Evolutionary conservation across 495 filamentous ascomycete species (phyloP), one percentile per base, ranked within the genome.

Genomic region (Niebla homalea): DNA sequence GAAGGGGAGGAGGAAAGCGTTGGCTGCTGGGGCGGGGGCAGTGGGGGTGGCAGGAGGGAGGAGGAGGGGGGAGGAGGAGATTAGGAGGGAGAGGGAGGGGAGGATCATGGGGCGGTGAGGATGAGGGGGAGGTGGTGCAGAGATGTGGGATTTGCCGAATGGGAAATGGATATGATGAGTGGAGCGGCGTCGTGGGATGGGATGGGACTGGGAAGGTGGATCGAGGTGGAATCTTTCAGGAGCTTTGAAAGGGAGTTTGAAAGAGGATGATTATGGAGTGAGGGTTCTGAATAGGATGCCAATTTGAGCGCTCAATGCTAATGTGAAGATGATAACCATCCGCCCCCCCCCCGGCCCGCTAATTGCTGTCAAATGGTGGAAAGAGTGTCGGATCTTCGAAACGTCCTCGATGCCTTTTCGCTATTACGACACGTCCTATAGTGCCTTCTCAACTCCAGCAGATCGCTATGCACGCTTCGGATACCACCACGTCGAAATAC

Each of bases 1-100:
- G 6, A 78, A 68, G 52, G 75, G 79, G 62, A 76, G 79, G 52
- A 51, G 78, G 56, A 78, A 74, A 49, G 75, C 76, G 8, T 59
- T 78, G 38, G 73, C 74, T 0, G 49, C 65, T 70, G 45, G 64
- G 71, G 45, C 68, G 67, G 16, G 59, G 56, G 49, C 52, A 55
- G 3, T 55, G 63, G 19, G 67, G 71, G 69, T 72, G 48, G 66
- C 70, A 45, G 64, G 71, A 44, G 69, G 67, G 15, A 61, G 57
- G 48, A 54, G 54, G 4, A 58, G 63, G 19, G 67, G 71, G 19
- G 75, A 78, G 56, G 69, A 73, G 50, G 63, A 72, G 56, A 68
- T 72, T 57, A 67, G 75, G 25, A 37, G 38, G 53, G 49, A 42
- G 50, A 51, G 50, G 37, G 55, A 57, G 23, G 42, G 47, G 37